phyloP scores from a whole-genome alignment of 2,329 filamentous ascomycete genomes.

The Fusarium brachygibbosum region DNA sequence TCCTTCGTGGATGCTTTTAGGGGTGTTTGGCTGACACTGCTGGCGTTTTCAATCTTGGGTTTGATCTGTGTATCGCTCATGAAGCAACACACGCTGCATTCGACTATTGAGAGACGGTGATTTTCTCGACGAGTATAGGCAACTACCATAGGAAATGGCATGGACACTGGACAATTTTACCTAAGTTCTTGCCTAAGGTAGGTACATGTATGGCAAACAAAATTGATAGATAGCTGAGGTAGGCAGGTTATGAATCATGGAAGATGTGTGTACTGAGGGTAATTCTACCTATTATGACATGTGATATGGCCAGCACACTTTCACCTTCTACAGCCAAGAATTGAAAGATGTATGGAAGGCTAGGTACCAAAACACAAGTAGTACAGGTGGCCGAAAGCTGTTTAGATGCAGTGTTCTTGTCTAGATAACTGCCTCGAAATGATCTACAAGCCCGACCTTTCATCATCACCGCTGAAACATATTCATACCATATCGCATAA shows the following conservation, averaged over 20 bases:
- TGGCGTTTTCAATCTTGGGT: constrained; percentile 73
- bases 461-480: not conserved
- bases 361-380: too few species aligned
- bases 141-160: not conserved
- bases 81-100: constrained; percentile 83
- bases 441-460: not conserved
- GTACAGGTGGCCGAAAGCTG: not conserved
- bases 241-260: not conserved
- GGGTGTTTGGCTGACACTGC: constrained; percentile 78
- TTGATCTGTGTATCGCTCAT: constrained; percentile 75
- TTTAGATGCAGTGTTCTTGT: not conserved
- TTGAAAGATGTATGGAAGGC: not conserved
- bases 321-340: not conserved
- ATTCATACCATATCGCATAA: not conserved
- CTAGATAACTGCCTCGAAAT: not conserved
- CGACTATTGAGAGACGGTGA: constrained; percentile 66
- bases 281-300: not conserved
- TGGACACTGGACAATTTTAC: not conserved
- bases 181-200: not conserved
- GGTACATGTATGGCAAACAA: not conserved
- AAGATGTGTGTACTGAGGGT: not conserved
- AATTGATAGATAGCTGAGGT: not conserved
- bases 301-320: not conserved
- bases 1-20: constrained; percentile 83
- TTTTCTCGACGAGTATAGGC: not conserved